Percentiles rank a stretch among this genome's conserved stretches.
Conservation (phyloP, 2,329 filamentous ascomycete genomes). For the Aschersonia sp. region DNA sequence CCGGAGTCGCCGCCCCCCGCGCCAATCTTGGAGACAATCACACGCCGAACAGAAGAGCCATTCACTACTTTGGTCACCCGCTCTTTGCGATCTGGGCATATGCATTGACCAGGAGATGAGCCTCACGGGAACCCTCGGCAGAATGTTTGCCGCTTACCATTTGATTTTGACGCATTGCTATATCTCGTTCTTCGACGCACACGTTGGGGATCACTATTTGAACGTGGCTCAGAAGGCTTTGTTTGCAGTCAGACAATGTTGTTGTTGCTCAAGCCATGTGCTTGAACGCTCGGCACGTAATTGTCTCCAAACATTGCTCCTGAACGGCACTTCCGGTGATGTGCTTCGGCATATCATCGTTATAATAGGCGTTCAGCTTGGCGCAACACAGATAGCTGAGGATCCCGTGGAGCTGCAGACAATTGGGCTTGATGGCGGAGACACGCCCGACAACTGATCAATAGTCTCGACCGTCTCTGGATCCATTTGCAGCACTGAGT, state of each 20-base stretch:
- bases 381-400: neutral
- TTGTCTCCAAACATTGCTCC: conserved; percentile 11
- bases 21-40: neutral
- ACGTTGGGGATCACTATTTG: conserved; percentile 15
- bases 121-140: neutral
- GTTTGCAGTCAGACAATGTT: conserved; percentile 6
- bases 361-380: neutral
- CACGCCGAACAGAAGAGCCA: neutral
- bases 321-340: conserved; percentile 27
- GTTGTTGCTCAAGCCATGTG: conserved; percentile 1
- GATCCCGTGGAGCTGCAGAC: no score
- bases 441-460: neutral
- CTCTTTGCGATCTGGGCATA: neutral
- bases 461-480: neutral
- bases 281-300: conserved; percentile 2
- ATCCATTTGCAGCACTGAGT: conserved; percentile 2
- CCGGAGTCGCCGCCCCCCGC: neutral
- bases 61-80: neutral
- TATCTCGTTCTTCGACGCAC: conserved; percentile 28
- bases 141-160: conserved; percentile 7
- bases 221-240: conserved; percentile 23
- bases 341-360: conserved; percentile 8
- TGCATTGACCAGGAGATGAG: neutral
- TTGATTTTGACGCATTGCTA: conserved; percentile 19
- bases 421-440: no score